phyloP scores from a whole-genome alignment of 1,284 basidiomycete species.

The Papiliotrema flavescens region DNA sequence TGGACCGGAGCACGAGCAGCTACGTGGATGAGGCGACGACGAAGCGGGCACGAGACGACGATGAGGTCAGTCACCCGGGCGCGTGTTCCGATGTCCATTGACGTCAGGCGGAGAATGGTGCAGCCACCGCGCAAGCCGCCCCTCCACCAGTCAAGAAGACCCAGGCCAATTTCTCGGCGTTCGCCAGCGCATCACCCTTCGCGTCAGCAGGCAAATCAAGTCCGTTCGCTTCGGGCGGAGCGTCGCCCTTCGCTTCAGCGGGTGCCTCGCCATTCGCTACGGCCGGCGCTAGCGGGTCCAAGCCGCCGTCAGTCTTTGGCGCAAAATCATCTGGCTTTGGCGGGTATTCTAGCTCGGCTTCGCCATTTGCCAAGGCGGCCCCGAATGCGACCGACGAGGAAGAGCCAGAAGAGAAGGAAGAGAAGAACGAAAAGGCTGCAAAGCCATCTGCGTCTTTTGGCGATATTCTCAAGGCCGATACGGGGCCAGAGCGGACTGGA shows the following conservation, averaged over 20 bases:
- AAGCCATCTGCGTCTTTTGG: slow-evolving; percentile 47
- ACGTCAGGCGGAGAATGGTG: too few relatives aligned
- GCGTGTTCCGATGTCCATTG: too few relatives aligned
- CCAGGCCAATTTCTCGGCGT: slow-evolving; percentile 57
- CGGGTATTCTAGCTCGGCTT: slow-evolving; percentile 30
- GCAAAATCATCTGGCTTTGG: slow-evolving; percentile 37
- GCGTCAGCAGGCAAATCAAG: not conserved
- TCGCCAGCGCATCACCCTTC: slow-evolving; percentile 48
- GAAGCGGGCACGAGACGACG: slow-evolving; percentile 12
- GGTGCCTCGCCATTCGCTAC: not conserved
- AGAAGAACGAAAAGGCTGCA: slow-evolving; percentile 51
- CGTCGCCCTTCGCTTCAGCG: too few relatives aligned
- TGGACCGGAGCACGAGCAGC: slow-evolving; percentile 29
- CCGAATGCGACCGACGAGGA: not conserved
- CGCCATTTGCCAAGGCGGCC: slow-evolving; percentile 35
- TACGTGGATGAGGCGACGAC: slow-evolving; percentile 13
- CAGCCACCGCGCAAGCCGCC: not conserved
- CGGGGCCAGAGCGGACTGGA: slow-evolving; percentile 39
- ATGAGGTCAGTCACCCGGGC: slow-evolving; percentile 17
- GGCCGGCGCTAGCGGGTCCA: not conserved
- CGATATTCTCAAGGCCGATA: slow-evolving; percentile 22
- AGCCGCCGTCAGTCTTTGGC: slow-evolving; percentile 4
- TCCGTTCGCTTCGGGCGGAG: too few relatives aligned
- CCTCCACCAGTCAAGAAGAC: slow-evolving; percentile 30
- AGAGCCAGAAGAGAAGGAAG: too few relatives aligned